Conservation (phyloP, 768 basidiomycete species). For the Exidia glandulosa region DNA sequence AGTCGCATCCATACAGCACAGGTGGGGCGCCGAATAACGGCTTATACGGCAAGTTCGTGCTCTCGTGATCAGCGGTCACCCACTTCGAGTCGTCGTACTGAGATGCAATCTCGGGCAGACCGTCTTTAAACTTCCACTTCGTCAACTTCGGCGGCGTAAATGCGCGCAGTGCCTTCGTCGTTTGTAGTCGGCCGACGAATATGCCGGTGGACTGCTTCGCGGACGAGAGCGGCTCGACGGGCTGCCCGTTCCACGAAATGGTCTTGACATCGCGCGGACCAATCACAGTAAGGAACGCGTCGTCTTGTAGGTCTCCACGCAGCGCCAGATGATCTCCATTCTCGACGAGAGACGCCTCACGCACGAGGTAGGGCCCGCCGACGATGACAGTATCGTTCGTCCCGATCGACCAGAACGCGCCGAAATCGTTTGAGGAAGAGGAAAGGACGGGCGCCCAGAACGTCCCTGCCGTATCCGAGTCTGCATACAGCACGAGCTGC, state of each 20-base stretch:
- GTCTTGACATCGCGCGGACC: constrained; percentile 40
- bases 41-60: constrained; percentile 59
- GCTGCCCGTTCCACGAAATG: constrained; percentile 65
- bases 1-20: constrained; percentile 79
- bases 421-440: constrained; percentile 18
- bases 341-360: constrained; percentile 23
- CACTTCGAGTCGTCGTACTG: constrained; percentile 54
- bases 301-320: constrained; percentile 55
- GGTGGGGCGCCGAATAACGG: constrained; percentile 66
- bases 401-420: constrained; percentile 62
- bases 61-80: constrained; percentile 57
- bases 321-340: constrained; percentile 35
- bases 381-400: constrained; percentile 55
- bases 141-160: constrained; percentile 24
- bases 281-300: constrained; percentile 49
- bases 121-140: constrained; percentile 67
- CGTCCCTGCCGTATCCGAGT: constrained; percentile 51
- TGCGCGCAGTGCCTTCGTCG: not conserved
- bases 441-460: constrained; percentile 67
- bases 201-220: constrained; percentile 22
- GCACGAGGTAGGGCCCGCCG: constrained; percentile 36
- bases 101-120: constrained; percentile 54
- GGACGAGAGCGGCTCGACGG: constrained; percentile 13
- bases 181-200: constrained; percentile 36
- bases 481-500: constrained; percentile 59